Conservation (phyloP, 352 stramenopile genomes). For the Discostella stelligera region DNA sequence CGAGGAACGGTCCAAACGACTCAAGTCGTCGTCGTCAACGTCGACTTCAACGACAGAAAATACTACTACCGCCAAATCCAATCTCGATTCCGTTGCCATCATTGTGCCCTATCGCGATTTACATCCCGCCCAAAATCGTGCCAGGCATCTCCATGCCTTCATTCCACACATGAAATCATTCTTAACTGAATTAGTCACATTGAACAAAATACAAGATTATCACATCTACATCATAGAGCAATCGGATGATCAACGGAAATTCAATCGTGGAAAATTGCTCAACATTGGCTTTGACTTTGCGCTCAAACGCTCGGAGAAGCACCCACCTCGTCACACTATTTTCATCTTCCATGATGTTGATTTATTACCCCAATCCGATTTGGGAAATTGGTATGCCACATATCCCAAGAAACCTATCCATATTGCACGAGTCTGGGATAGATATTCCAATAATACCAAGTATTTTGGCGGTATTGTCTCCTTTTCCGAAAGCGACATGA, state of each 20-base stretch:
- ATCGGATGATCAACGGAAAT: constrained; percentile 90
- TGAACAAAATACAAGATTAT: constrained; percentile 75
- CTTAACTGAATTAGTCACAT: constrained; percentile 60
- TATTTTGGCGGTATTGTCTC: constrained; percentile 92
- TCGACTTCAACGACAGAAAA: not conserved
- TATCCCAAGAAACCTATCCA: constrained; percentile 86
- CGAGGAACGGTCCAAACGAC: constrained; percentile 10
- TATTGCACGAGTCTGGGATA: constrained; percentile 91
- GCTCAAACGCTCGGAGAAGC: constrained; percentile 52
- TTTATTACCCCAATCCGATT: constrained; percentile 87
- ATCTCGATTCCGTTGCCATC: constrained; percentile 76
- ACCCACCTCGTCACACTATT: constrained; percentile 66
- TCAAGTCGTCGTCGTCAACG: not conserved
- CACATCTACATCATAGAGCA: constrained; percentile 95
- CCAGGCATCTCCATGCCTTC: constrained; percentile 87
- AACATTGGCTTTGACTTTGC: constrained; percentile 94
- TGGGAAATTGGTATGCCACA: constrained; percentile 85
- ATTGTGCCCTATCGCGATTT: constrained; percentile 93
- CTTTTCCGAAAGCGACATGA: constrained; percentile 88
- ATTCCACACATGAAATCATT: constrained; percentile 90
- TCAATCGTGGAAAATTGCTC: constrained; percentile 95
- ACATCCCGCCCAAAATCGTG: constrained; percentile 87
- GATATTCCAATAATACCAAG: constrained; percentile 91
- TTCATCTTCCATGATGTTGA: constrained; percentile 97
- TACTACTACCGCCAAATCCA: not conserved